Evolutionary conservation across 345 rosid genomes (phyloP), one percentile per base, ranked within the genome.

Genomic region (Firmiana major): DNA sequence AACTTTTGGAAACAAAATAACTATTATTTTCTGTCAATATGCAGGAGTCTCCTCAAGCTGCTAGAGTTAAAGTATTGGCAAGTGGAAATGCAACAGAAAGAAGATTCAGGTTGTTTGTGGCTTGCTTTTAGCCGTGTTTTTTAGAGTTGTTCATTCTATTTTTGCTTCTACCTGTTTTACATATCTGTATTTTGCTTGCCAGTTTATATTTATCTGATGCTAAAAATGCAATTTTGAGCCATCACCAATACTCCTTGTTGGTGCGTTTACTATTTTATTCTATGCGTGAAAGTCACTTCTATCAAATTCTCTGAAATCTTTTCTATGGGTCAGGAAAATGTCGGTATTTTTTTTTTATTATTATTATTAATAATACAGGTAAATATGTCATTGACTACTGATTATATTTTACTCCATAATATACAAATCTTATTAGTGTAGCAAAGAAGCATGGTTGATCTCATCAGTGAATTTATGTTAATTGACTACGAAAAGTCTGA

Each of bases 21-120:
- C 76, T 63, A 69, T 81, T 13, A 28, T 60, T 26, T 78, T 78
- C 67, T 19, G 42, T 73, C 76, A 63, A 63, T 63, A 43, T 91
- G 77, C 73, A 97, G 99, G 97, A 97, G 81, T 92, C 99, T 85
- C 99, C 98, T 86, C 97, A 94, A 80, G 91, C 97, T 72, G 99
- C 99, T 57, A 85, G 98, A 83, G 98, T 94, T 54, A 97, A 97
- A 88, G 98, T 97, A 63, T 80, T 94, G 85, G 94, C 97, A 9
- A 97, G 97, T 78, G 98, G 99, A 85, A 93, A 96, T 84, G 83
- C 97, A 75, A 96, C 91, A 45, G 97, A 92, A 82, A 89, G 99
- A 84, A 90, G 98, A 88, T 96, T 92, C 92, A 96, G 98, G 98
- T 94, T 78, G 53, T 76, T 31, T 69, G 6, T 45, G 4, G 60